Evolutionary conservation across 2,329 filamentous ascomycete species (phyloP), one percentile per base, ranked within the genome.

Genomic region (Xylariaceae sp.): DNA sequence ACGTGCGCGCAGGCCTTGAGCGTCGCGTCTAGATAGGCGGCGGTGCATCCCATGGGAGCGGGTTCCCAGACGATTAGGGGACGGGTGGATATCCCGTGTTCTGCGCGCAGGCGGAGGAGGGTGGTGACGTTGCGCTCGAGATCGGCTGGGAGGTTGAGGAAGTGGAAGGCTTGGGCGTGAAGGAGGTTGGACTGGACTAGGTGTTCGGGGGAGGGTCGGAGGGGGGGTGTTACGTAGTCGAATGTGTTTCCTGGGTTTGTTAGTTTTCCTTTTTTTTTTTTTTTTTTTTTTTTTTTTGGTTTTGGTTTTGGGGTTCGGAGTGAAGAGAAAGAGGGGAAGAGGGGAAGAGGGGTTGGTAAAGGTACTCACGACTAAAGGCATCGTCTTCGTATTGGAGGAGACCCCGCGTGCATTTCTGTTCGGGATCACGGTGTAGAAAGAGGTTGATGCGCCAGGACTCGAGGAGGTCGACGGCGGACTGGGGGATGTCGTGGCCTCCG

Each of bases 21-120:
- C 6, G 53, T 50, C 4, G n/a, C 47, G 30, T 3, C 11, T 2
- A 53, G 26, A 27, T 51, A 40, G 8, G 6, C 26, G 1, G 43
- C 40, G 47, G 51, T 39, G 26, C 56, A 56, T 9, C 53, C 53
- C 11, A 53, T 32, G 4, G 53, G 50, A 29, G 56, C 56, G 3
- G 56, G 56, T 8, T 58, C 53, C 56, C 53, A 58, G 3, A 51
- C 43, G n/a, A 58, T 51, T n/a, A 53, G 19, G 0, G 56, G 53
- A 3, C 47, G 47, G 6, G 51, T 31, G 2, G 45, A 35, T 9
- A 55, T 50, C 2, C 53, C 50, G 11, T 47, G 48, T 42, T 57
- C 55, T 43, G 35, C 35, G 31, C 55, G 34, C 27, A 57, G 29
- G 19, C 46, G 52, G 9, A 57, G 41, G 8, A 57, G 29, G 7